phyloP scores from a whole-genome alignment of 352 stramenopile species.

The Phytophthora palmivora region DNA sequence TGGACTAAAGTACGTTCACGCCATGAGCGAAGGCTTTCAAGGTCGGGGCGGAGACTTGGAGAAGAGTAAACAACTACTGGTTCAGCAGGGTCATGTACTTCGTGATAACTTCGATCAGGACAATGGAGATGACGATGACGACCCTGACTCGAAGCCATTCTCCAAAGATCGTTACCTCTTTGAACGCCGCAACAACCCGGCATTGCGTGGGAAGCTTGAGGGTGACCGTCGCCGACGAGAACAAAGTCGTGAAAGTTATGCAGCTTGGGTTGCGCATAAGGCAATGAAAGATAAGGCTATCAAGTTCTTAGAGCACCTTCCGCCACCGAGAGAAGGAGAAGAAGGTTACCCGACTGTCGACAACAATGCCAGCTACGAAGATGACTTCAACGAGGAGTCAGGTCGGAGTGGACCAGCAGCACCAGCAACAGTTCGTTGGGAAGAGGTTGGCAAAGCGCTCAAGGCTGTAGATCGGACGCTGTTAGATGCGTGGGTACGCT shows the following conservation, averaged over 20 bases:
- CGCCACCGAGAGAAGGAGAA: slow-evolving; percentile 45
- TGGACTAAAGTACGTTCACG: slow-evolving; percentile 85
- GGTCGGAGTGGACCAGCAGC: slow-evolving; percentile 24
- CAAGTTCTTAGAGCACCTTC: slow-evolving; percentile 76
- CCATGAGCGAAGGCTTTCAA: slow-evolving; percentile 89
- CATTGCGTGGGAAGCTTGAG: slow-evolving; percentile 59
- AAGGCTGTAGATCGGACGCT: slow-evolving; percentile 90
- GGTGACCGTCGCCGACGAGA: slow-evolving; percentile 49
- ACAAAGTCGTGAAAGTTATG: slow-evolving; percentile 79
- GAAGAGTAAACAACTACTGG: slow-evolving; percentile 73
- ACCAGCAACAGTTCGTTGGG: slow-evolving; percentile 57
- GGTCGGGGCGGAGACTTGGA: slow-evolving; percentile 84
- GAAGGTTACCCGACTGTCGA: slow-evolving; percentile 26
- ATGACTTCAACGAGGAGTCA: slow-evolving; percentile 45
- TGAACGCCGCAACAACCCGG: slow-evolving; percentile 70
- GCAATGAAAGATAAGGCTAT: slow-evolving; percentile 78
- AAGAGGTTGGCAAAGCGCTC: slow-evolving; percentile 88
- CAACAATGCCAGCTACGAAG: slow-evolving; percentile 35
- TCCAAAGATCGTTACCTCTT: slow-evolving; percentile 80
- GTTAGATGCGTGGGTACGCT: slow-evolving; percentile 84
- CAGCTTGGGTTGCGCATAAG: slow-evolving; percentile 82
- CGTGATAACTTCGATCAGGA: slow-evolving; percentile 77
- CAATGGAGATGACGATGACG: slow-evolving; percentile 46
- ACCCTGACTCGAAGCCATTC: slow-evolving; percentile 48
- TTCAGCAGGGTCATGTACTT: slow-evolving; percentile 81